Evolutionary conservation across 768 basidiomycete genomes (phyloP).

Genomic region (Pholiota molesta): DNA sequence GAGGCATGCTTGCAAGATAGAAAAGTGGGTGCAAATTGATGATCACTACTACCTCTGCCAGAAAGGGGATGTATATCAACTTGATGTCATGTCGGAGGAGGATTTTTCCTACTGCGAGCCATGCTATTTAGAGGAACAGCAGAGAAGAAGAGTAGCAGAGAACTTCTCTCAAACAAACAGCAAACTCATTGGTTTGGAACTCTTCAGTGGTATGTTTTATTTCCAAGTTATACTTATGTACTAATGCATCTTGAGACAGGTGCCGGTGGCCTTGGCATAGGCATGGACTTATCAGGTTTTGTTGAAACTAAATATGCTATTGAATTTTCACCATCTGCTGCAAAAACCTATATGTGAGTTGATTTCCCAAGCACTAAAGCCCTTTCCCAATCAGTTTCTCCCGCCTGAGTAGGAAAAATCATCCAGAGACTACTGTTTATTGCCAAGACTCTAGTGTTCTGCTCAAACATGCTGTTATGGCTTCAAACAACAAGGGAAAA

Average conservation of each 20-base stretch:
- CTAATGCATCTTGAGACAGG: constrained; percentile 38
- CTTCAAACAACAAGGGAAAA: constrained; percentile 42
- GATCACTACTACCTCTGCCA: constrained; percentile 63
- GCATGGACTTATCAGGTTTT: constrained; percentile 61
- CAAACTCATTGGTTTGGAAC: constrained; percentile 61
- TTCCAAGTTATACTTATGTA: neutral
- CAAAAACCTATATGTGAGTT: constrained; percentile 66
- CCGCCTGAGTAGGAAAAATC: constrained; percentile 51
- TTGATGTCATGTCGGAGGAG: constrained; percentile 21
- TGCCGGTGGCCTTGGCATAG: constrained; percentile 75
- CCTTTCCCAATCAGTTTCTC: constrained; percentile 1
- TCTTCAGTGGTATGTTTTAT: constrained; percentile 61
- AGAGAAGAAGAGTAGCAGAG: constrained; percentile 29
- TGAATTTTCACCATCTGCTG: constrained; percentile 66
- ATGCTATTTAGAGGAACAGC: constrained; percentile 40
- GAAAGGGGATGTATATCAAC: constrained; percentile 22
- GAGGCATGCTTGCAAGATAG: constrained; percentile 34
- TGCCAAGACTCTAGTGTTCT: constrained; percentile 66
- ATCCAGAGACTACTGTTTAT: constrained; percentile 61
- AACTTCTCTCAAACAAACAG: constrained; percentile 38
- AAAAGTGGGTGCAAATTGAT: constrained; percentile 52
- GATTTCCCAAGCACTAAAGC: constrained; percentile 18
- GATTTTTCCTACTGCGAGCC: constrained; percentile 39
- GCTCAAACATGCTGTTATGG: constrained; percentile 56
- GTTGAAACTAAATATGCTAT: constrained; percentile 72